These are phyloP conservation scores for Colletotrichum musicola DNA, from an alignment of 2,329 filamentous ascomycete species.

Conservation along the genomic window DNA sequence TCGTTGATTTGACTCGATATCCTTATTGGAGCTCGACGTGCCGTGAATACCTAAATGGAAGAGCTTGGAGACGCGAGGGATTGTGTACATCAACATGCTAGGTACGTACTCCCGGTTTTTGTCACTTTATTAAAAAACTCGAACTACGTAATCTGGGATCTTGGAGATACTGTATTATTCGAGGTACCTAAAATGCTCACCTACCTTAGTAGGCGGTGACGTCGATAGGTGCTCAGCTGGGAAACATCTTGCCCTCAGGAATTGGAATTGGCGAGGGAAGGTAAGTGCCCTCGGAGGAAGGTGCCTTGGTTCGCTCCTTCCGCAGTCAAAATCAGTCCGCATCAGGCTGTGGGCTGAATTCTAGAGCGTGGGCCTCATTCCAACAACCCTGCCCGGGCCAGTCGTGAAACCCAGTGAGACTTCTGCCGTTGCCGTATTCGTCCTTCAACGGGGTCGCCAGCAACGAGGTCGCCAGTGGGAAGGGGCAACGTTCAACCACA, in stretches of 20 bases:
- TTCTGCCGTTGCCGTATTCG: constrained; percentile 13
- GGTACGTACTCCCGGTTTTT: too few relatives aligned
- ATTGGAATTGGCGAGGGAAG: background rate
- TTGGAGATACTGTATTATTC: too few relatives aligned
- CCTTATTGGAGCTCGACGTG: too few relatives aligned
- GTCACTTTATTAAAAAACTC: too few relatives aligned
- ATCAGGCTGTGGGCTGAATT: constrained; percentile 1
- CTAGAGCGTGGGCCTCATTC: constrained; percentile 21
- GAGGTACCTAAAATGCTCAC: too few relatives aligned
- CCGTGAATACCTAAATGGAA: too few relatives aligned
- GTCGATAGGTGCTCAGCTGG: too few relatives aligned
- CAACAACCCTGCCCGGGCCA: constrained; percentile 5
- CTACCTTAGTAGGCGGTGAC: too few relatives aligned
- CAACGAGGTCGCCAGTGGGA: constrained; percentile 26
- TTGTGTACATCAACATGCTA: too few relatives aligned
- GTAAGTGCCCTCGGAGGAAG: background rate
- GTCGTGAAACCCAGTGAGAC: constrained; percentile 30
- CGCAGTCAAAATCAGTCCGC: background rate
- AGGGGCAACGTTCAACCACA: constrained; percentile 24
- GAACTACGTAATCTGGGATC: too few relatives aligned
- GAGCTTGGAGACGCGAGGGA: too few relatives aligned
- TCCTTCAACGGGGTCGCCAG: constrained; percentile 29
- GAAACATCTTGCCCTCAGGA: background rate
- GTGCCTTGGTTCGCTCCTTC: constrained; percentile 8
- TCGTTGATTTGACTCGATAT: too few relatives aligned